Base-by-base conservation (phyloP, 2,329 filamentous ascomycete species). In the Monosporascus sp. region DNA sequence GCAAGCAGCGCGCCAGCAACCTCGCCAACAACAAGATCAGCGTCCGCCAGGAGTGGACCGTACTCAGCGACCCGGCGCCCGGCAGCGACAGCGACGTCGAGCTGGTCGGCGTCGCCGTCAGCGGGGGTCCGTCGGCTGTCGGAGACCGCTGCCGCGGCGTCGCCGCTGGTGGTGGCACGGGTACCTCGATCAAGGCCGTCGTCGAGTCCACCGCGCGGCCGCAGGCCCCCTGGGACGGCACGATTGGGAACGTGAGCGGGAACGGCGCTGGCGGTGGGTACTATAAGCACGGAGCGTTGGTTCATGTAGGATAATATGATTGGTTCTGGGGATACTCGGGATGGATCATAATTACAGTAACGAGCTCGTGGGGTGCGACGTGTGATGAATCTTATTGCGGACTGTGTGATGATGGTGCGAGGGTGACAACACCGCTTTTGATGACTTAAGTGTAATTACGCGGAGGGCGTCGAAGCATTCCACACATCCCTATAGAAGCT, bases 21-120 rank as follows among this genome's bases (percentile, higher is more conserved):
- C 11, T 27, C 51, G 11, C 43, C 18, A 18, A 22, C 9, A 55
- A 52, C 22, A 49, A 48, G 20, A 57, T 59, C 49, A 55, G 51
- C 18, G 55, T 59, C 24, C 53, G 57, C 47, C 51, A 54, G 18
- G 57, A 59, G 53, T 59, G 53, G 55, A 55, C 47, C n/a, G 53
- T 59, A n/a, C 46, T 49, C 18, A 52, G 50, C 50, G 36, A 51
- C 25, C 43, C 39, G 27, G 49, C 41, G 27, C 22, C 43, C 24
- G 24, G 43, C 11, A 27, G 24, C 22, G 43, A 27, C 17, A 46
- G 43, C 24, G 43, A 46, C 4, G 24, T 46, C 14, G 43, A 46
- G 43, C 43, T 46, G 11, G 43, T 46, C 24, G 43, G 43, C n/a
- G 43, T 46, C n/a, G 43, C 22, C 14, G 24, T 31, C 31, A 35